Conservation (phyloP, 2,329 filamentous ascomycete species). For the Hortaea sp. region DNA sequence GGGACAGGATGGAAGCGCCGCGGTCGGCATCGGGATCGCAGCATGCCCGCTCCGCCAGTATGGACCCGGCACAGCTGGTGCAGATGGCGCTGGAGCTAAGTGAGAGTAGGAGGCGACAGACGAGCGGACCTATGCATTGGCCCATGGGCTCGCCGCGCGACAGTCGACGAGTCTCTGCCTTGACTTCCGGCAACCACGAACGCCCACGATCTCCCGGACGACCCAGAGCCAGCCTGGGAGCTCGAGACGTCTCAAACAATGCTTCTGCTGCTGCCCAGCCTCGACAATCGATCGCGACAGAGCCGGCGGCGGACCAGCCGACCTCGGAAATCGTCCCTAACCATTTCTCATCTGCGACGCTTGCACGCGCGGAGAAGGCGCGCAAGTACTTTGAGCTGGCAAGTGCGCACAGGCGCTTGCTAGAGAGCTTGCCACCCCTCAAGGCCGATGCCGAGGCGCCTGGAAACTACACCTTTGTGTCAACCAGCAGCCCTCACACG, state of each 20-base stretch:
- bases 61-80: slow-evolving; percentile 81
- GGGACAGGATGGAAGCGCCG: slow-evolving; percentile 6
- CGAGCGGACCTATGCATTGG: slow-evolving; percentile 47
- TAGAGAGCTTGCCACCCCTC: slow-evolving; percentile 70
- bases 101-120: slow-evolving; percentile 60
- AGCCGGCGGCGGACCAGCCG: neutral
- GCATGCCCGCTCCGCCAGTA: slow-evolving; percentile 37
- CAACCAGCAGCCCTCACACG: slow-evolving; percentile 33
- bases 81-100: slow-evolving; percentile 84
- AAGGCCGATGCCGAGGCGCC: slow-evolving; percentile 37
- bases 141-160: slow-evolving; percentile 40
- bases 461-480: slow-evolving; percentile 30
- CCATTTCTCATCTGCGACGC: slow-evolving; percentile 67
- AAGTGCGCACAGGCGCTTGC: slow-evolving; percentile 68
- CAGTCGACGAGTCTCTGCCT: slow-evolving; percentile 31
- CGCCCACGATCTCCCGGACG: neutral
- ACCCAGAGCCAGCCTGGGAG: neutral
- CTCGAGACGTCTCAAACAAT: neutral
- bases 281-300: neutral
- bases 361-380: slow-evolving; percentile 74
- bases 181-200: neutral
- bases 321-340: slow-evolving; percentile 39
- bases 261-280: neutral
- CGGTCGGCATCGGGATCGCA: neutral
- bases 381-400: slow-evolving; percentile 78